Evolutionary conservation across 2,329 filamentous ascomycete species (phyloP), one percentile per base, ranked within the genome.

Genomic region (Lecanicillium sp.): DNA sequence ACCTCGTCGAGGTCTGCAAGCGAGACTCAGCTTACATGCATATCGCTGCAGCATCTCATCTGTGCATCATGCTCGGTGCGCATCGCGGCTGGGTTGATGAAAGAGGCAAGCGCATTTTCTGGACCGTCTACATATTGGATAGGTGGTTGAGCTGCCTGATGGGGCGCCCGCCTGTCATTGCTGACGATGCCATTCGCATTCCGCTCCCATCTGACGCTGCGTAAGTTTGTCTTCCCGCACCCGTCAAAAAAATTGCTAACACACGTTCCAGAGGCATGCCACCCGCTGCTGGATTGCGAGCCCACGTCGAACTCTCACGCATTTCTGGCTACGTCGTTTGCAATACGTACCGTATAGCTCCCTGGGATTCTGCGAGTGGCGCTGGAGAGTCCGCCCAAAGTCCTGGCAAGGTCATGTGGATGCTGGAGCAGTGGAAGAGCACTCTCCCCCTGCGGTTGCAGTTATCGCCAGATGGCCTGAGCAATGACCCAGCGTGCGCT

Each of bases 61-160:
- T 51, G 1, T 68, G 69, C 38, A 66, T 75, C 39, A 70, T 71
- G 61, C 68, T 72, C 27, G 74, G 74, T n/a, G 63, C 71, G 1
- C 70, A 76, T 52, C 60, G 67, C 12, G 71, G 70, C 3, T 67
- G 63, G 54, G 59, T 65, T 3, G 65, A 73, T 35, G 73, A 76
- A 54, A 57, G 58, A 19, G 67, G 66, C 2, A 74, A 71, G 53
- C 61, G 74, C 29, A 62, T 71, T 5, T 76, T 77, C 47, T 77
- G 74, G 74, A 77, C 73, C 0, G 62, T 76, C 2, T 77, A 74
- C 48, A 65, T 72, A n/a, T 57, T 77, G 12, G 73, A 77, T 52
- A 64, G 72, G 38, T 75, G 62, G 60, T 52, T 76, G 35, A 70
- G 72, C 51, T 74, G 70, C 48, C 60, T 76, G 4, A 72, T 74